Base-by-base conservation (phyloP, 768 basidiomycete species). In the Arthromyces matolae region DNA sequence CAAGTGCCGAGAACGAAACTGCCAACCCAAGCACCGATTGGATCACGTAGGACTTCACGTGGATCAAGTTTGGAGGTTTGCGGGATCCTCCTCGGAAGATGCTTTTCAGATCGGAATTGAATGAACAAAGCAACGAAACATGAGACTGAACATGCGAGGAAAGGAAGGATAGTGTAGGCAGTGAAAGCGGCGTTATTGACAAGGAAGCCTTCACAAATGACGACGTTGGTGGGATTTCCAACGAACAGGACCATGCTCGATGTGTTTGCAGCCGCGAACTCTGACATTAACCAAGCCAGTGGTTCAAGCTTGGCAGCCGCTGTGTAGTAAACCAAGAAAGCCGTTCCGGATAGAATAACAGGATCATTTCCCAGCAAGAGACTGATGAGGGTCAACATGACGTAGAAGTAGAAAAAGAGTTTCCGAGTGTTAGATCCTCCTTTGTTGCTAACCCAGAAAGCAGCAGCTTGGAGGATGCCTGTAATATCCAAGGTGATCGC, bases 141-240 rank as follows among this genome's bases (percentile, higher is more conserved):
- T 7, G 80, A 76, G 18, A 83, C 47, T 70, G 61, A 61, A 74
- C 84, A 72, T 3, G 79, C 84, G 14, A 94, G 62, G 59, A 92
- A 88, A 0, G 93, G 92, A 14, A 94, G 71, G 42, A 90, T 86
- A 16, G 87, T 81, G 68, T 93, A 92, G 0, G 86, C 87, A 0
- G 87, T 89, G 67, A 88, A 94, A 0, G 81, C 80, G 7, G 79
- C 77, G 54, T 90, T 88, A 44, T 86, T 85, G 40, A 96, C 75
- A 7, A 71, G 60, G 63, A 96, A 93, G 0, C 92, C 90, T 44
- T 90, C 91, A 40, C 90, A 89, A 27, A 96, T 82, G 39, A 98
- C 89, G 24, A 97, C 84, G 59, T 99, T 99, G 3, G 95, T 99
- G 2, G 91, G 92, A 59, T 97, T 99, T 1, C 88, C 88, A 1